Evolutionary conservation across 371 early-diverging fungal species (phyloP), one percentile per base, ranked within the genome.

Genomic region (Dichotomocladium elegans): DNA sequence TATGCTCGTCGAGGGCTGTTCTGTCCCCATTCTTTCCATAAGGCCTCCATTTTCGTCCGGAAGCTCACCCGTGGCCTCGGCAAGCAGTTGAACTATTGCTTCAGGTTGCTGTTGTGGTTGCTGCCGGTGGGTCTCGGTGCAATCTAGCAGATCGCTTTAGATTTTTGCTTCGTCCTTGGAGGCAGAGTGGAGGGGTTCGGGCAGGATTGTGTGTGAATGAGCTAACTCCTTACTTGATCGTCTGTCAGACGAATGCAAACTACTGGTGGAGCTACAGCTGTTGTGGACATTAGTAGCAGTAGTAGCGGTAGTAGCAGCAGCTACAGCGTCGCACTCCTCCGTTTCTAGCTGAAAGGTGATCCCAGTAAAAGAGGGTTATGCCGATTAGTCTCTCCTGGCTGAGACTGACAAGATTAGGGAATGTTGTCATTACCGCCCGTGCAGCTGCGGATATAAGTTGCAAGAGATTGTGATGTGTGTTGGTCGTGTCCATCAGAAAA

Each of bases 361-460:
- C 37, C 37, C 37, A 2, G 35, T 35, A 11, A 9, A 37, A n/a
- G 5, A 8, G 37, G 8, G 37, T 37, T 37, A n/a, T n/a, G 37
- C 21, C 37, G n/a, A 21, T 37, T 37, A 37, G 37, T 15, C 15
- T 21, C 37, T 6, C 3, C 4, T 10, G 37, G 7, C 37, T 17
- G 1, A 6, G 37, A 15, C 15, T 17, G n/a, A 21, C 14, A 15
- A 37, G 37, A 17, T n/a, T 21, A 25, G 48, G 35, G 8, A 24
- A 50, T 12, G 35, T n/a, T 27, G 12, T 17, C 41, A 46, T 57
- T 66, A 77, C 77, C 14, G 62, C 66, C 64, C 70, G 70, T n/a
- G 74, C 72, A 47, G 78, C 78, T 30, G 72, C 74, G 24, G 78
- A 72, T 27, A 77, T 67, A 55, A 77, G 68, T 51, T 77, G 78